These are phyloP conservation scores for Hygrocybe punicea DNA, from an alignment of 768 basidiomycete species.

Conservation along the genomic window DNA sequence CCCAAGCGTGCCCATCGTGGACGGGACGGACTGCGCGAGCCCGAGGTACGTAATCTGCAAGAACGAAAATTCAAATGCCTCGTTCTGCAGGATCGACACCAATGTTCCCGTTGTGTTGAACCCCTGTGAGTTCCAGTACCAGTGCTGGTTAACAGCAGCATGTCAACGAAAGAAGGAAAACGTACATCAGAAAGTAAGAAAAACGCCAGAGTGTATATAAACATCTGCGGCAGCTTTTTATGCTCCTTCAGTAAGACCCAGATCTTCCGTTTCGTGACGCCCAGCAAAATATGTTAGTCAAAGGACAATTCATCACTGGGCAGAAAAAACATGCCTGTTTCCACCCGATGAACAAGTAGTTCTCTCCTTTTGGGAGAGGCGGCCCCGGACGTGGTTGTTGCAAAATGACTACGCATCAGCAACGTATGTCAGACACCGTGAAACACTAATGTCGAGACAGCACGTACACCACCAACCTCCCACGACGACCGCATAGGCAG, in stretches of 20 bases:
- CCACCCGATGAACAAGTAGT: slow-evolving; percentile 80
- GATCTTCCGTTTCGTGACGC: slow-evolving; percentile 46
- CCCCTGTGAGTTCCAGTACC: slow-evolving; percentile 44
- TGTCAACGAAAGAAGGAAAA: slow-evolving; percentile 5
- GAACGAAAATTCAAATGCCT: slow-evolving; percentile 79
- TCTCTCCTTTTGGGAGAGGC: slow-evolving; percentile 69
- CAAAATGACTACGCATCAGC: slow-evolving; percentile 56
- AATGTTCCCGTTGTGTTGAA: slow-evolving; percentile 77
- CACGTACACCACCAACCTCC: slow-evolving; percentile 87
- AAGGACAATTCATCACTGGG: neutral
- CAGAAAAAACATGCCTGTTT: slow-evolving; percentile 55
- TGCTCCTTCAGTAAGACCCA: slow-evolving; percentile 75
- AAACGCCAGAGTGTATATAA: slow-evolving; percentile 71
- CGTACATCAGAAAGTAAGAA: slow-evolving; percentile 77
- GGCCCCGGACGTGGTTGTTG: slow-evolving; percentile 85
- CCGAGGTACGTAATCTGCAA: slow-evolving; percentile 77
- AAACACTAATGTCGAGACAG: neutral
- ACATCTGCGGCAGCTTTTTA: slow-evolving; percentile 75
- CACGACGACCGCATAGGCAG: slow-evolving; percentile 70
- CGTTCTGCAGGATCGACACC: slow-evolving; percentile 73
- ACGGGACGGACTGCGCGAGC: slow-evolving; percentile 70
- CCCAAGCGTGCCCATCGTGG: slow-evolving; percentile 64
- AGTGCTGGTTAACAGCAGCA: neutral
- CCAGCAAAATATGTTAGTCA: neutral
- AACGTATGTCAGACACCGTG: neutral